Percentiles rank a stretch among this genome's conserved stretches.
These are phyloP conservation scores for Ustulina deusta DNA, from an alignment of 2,329 filamentous ascomycete genomes.

Conservation along the genomic window DNA sequence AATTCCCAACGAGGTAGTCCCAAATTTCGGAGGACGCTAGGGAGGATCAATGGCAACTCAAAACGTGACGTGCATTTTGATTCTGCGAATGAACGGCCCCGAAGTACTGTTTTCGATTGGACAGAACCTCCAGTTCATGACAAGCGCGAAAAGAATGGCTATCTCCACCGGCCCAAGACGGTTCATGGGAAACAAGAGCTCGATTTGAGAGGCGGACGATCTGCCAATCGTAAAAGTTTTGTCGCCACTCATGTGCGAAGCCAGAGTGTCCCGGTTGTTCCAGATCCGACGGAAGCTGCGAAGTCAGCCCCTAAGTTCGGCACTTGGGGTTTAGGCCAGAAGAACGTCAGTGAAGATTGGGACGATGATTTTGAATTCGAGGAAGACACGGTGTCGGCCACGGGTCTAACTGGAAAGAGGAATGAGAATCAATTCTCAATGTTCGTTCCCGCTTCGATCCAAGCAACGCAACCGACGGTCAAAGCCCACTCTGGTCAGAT, in stretches of 20 bases:
- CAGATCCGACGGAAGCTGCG: conserved; percentile 68
- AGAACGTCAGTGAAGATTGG: conserved; percentile 87
- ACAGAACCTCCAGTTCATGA: conserved; percentile 74
- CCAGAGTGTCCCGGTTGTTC: conserved; percentile 81
- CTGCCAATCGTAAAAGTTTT: conserved; percentile 74
- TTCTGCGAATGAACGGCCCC: conserved; percentile 61
- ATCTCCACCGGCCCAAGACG: conserved; percentile 75
- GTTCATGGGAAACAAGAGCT: conserved; percentile 81
- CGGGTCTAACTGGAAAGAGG: conserved; percentile 53
- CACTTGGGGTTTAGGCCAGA: conserved; percentile 84
- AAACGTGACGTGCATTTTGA: conserved; percentile 53
- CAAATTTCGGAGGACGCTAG: conserved; percentile 66
- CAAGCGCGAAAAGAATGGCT: conserved; percentile 68
- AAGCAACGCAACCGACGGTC: conserved; percentile 84
- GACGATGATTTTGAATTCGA: conserved; percentile 88
- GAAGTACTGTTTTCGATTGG: conserved; percentile 83
- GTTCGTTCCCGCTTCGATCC: conserved; percentile 83
- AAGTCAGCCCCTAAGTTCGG: conserved; percentile 78
- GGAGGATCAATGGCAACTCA: conserved; percentile 63
- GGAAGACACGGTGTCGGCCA: conserved; percentile 55
- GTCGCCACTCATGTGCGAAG: conserved; percentile 79
- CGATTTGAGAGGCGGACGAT: conserved; percentile 76
- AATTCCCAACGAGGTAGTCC: conserved; percentile 66
- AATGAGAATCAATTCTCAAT: conserved; percentile 61
- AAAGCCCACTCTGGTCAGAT: conserved; percentile 87